Evolutionary conservation across 495 filamentous ascomycete species (phyloP).

Genomic region (Tuber indicum): DNA sequence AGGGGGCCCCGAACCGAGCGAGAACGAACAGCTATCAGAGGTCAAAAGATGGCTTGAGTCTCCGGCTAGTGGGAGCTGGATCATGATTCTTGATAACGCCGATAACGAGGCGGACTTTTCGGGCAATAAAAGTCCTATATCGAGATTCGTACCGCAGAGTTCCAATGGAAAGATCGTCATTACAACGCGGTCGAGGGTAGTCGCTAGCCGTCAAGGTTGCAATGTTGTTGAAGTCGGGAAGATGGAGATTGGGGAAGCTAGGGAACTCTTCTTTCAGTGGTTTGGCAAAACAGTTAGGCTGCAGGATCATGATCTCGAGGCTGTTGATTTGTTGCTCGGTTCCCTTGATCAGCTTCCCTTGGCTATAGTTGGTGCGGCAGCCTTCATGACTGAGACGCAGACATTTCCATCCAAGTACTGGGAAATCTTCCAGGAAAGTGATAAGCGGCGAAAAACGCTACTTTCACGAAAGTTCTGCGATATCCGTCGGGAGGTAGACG

Average conservation of each 20-base stretch:
- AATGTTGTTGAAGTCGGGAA: constrained; percentile 9
- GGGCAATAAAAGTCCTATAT: constrained; percentile 8
- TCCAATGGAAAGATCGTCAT: constrained; percentile 24
- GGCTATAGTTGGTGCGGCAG: constrained; percentile 20
- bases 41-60: constrained; percentile 28
- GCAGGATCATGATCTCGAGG: neutral
- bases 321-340: constrained; percentile 7
- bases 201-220: constrained; percentile 2
- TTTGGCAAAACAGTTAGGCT: neutral
- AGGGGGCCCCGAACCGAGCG: constrained; percentile 17
- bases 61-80: constrained; percentile 21
- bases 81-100: constrained; percentile 30
- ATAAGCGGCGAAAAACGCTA: neutral
- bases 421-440: neutral
- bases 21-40: neutral
- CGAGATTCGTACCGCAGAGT: constrained; percentile 3
- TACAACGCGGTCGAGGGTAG: constrained; percentile 12
- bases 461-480: neutral
- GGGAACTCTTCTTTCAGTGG: constrained; percentile 4
- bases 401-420: neutral
- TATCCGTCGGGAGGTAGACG: neutral
- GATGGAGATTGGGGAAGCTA: constrained; percentile 2
- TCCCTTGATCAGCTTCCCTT: constrained; percentile 25
- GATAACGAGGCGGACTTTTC: constrained; percentile 25
- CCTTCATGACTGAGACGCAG: neutral